Percentiles rank a stretch among this genome's conserved stretches.
Conservation (phyloP, 2,329 filamentous ascomycete genomes). For the Mycosphaerella sp. region DNA sequence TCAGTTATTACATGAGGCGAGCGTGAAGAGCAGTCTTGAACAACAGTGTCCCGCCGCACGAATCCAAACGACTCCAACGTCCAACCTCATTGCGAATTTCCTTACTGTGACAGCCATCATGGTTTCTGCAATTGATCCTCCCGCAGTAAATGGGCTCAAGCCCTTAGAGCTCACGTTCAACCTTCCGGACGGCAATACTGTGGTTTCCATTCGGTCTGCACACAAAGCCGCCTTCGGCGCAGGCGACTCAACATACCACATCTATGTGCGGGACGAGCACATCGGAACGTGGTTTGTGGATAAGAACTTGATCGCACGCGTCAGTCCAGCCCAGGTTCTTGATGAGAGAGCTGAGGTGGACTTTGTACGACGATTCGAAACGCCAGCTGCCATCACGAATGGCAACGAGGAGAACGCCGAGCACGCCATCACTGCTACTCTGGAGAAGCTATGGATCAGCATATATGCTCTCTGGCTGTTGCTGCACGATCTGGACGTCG, state of each 20-base stretch:
- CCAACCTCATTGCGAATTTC: background rate
- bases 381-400: background rate
- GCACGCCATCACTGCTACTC: background rate
- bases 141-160: background rate
- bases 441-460: background rate
- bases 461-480: background rate
- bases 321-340: background rate
- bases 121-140: background rate
- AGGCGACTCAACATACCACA: background rate
- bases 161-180: background rate
- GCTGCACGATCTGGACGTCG: background rate
- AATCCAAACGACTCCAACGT: background rate
- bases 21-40: background rate
- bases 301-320: background rate
- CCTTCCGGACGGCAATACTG: background rate
- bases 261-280: background rate
- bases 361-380: background rate
- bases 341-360: background rate
- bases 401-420: background rate
- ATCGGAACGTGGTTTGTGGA: background rate
- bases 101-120: background rate
- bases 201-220: background rate
- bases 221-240: background rate
- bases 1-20: background rate
- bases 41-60: background rate